Conservation (phyloP, 805 yeast genomes). For the Yarrowia osloensis region DNA sequence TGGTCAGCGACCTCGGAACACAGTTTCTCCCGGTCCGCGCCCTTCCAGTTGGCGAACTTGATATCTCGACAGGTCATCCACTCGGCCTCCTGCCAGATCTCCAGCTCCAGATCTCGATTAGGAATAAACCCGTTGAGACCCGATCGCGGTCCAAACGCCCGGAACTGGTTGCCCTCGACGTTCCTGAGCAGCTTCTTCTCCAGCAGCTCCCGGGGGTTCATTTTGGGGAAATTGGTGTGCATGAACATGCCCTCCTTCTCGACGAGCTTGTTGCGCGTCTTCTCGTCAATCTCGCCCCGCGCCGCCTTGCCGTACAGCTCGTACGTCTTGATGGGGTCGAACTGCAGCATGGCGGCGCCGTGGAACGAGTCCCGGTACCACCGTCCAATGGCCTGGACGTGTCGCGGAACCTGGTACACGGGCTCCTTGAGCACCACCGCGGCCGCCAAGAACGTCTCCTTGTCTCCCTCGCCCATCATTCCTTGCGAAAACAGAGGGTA, state of each 20-base stretch:
- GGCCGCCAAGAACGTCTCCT: conserved; percentile 74
- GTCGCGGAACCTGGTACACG: conserved; percentile 53
- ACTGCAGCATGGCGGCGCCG: conserved; percentile 79
- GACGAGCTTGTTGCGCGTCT: conserved; percentile 16
- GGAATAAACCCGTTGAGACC: conserved; percentile 28
- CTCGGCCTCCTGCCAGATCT: conserved; percentile 34
- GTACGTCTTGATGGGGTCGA: conserved; percentile 65
- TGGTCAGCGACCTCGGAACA: conserved; percentile 30
- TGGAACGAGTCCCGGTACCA: conserved; percentile 47
- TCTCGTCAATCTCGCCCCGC: neutral
- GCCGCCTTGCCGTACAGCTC: conserved; percentile 23
- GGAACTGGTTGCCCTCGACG: conserved; percentile 51
- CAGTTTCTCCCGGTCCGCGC: conserved; percentile 9
- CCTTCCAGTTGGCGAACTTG: conserved; percentile 34
- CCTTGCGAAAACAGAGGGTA: conserved; percentile 64
- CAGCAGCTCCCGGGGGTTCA: conserved; percentile 58
- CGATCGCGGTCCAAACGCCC: conserved; percentile 57
- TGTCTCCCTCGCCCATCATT: conserved; percentile 77
- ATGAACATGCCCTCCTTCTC: conserved; percentile 48
- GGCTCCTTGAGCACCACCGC: conserved; percentile 62
- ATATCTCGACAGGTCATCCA: conserved; percentile 36
- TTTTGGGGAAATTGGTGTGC: conserved; percentile 68
- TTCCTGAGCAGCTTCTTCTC: conserved; percentile 47
- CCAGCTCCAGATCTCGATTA: conserved; percentile 34
- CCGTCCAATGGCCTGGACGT: conserved; percentile 46